Percentiles rank a stretch among this genome's conserved stretches.
These are phyloP conservation scores for Madurella fahalii DNA, from an alignment of 2,329 filamentous ascomycete species.

Conservation along the genomic window DNA sequence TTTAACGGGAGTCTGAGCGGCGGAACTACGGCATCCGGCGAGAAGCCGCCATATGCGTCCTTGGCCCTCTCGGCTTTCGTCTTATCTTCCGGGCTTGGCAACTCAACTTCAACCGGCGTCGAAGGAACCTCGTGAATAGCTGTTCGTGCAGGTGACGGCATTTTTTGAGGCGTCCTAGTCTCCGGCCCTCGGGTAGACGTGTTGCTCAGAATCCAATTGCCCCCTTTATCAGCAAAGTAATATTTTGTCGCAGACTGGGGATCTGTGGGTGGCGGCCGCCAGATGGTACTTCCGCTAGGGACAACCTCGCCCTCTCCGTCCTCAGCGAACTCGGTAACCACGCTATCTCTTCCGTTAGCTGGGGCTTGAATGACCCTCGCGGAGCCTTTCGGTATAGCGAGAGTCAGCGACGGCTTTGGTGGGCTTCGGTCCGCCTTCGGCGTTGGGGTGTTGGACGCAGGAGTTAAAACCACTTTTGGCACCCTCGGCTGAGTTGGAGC, in stretches of 20 bases:
- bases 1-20: slow-evolving; percentile 22
- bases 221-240: slow-evolving; percentile 49
- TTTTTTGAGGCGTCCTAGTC: neutral
- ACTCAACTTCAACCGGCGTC: slow-evolving; percentile 10
- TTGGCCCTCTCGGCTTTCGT: slow-evolving; percentile 25
- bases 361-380: slow-evolving; percentile 7
- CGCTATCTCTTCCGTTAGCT: slow-evolving; percentile 35
- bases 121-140: neutral
- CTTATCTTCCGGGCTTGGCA: slow-evolving; percentile 24
- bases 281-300: slow-evolving; percentile 41
- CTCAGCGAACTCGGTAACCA: slow-evolving; percentile 52
- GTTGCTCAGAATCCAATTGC: slow-evolving; percentile 51
- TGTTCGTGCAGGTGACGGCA: neutral
- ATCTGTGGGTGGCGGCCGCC: slow-evolving; percentile 46
- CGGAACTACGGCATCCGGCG: slow-evolving; percentile 17
- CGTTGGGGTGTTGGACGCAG: slow-evolving; percentile 16
- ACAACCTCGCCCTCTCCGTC: slow-evolving; percentile 38
- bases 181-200: slow-evolving; percentile 5
- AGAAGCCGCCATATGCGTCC: slow-evolving; percentile 16
- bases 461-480: slow-evolving; percentile 20
- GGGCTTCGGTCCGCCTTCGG: slow-evolving; percentile 21
- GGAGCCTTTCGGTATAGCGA: slow-evolving; percentile 33
- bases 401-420: slow-evolving; percentile 41
- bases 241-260: slow-evolving; percentile 43
- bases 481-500: slow-evolving; percentile 1